Evolutionary conservation across 768 basidiomycete genomes (phyloP).

Genomic region (Dacryopinax primogenitus): DNA sequence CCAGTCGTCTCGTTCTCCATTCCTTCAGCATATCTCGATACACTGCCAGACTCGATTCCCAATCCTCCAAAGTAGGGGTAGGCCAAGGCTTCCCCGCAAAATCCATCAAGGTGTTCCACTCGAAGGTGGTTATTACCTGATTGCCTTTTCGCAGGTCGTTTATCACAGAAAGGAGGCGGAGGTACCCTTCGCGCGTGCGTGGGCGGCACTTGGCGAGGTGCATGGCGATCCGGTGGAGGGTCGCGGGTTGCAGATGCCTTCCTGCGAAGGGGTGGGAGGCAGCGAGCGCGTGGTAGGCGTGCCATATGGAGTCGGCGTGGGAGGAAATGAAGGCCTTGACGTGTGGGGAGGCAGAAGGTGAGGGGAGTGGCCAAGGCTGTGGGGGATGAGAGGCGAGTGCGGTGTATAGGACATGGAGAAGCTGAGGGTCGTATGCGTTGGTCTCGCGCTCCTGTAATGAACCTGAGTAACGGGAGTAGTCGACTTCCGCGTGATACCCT

Average conservation of each 20-base stretch:
- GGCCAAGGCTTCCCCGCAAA: slow-evolving; percentile 54
- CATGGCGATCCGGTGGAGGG: slow-evolving; percentile 48
- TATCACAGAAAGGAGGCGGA: slow-evolving; percentile 56
- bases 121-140: slow-evolving; percentile 43
- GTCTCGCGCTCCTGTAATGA: no score
- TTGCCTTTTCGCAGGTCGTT: slow-evolving; percentile 43
- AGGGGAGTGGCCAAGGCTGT: no score
- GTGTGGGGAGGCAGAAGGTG: no score
- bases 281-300: neutral
- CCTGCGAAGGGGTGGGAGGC: neutral
- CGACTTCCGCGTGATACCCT: no score
- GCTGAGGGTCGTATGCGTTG: no score
- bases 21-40: slow-evolving; percentile 44
- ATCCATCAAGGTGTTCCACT: slow-evolving; percentile 67
- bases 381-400: no score
- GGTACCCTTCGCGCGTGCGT: slow-evolving; percentile 46
- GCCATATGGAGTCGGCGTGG: neutral
- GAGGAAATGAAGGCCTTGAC: neutral
- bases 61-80: slow-evolving; percentile 44
- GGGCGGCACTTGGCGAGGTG: slow-evolving; percentile 43
- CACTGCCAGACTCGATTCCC: slow-evolving; percentile 45
- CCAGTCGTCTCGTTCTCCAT: slow-evolving; percentile 12
- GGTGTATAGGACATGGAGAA: no score
- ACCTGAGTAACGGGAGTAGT: no score
- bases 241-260: slow-evolving; percentile 9